Evolutionary conservation across 1,139 yeast genomes (phyloP).

Genomic region (Yarrowia galli): DNA sequence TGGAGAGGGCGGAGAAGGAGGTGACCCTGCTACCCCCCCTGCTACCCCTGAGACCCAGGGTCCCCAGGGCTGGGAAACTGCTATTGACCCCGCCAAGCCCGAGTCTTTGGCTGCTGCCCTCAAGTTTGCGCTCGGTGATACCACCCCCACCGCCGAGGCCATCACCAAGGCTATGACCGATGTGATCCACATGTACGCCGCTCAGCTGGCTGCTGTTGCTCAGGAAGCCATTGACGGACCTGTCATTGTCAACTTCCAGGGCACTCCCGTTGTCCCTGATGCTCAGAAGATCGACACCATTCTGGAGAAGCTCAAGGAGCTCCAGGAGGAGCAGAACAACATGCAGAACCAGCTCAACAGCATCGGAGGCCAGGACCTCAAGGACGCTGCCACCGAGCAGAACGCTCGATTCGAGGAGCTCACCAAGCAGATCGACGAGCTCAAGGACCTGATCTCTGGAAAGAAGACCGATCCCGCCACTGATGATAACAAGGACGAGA

Average conservation of each 20-base stretch:
- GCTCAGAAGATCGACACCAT: background rate
- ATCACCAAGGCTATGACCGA: background rate
- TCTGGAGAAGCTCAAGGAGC: background rate
- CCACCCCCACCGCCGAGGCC: background rate
- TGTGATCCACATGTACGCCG: background rate
- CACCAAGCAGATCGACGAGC: background rate
- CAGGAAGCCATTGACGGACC: background rate
- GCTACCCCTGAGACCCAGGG: too few relatives aligned
- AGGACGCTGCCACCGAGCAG: background rate
- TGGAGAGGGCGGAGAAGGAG: background rate
- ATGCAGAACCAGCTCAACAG: conserved; percentile 1
- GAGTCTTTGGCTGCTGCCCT: background rate
- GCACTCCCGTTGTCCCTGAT: background rate
- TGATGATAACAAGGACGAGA: too few relatives aligned
- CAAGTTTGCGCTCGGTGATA: background rate
- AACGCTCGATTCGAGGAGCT: background rate
- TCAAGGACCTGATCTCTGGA: background rate
- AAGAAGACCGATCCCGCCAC: background rate
- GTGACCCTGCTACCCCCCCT: background rate
- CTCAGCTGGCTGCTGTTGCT: background rate
- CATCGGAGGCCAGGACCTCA: background rate
- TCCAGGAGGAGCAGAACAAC: background rate
- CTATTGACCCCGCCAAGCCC: background rate
- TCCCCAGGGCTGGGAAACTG: background rate
- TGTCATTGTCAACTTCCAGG: background rate